These are phyloP conservation scores for Ascochyta rabiei DNA, from an alignment of 2,329 filamentous ascomycete species.

Conservation along the genomic window DNA sequence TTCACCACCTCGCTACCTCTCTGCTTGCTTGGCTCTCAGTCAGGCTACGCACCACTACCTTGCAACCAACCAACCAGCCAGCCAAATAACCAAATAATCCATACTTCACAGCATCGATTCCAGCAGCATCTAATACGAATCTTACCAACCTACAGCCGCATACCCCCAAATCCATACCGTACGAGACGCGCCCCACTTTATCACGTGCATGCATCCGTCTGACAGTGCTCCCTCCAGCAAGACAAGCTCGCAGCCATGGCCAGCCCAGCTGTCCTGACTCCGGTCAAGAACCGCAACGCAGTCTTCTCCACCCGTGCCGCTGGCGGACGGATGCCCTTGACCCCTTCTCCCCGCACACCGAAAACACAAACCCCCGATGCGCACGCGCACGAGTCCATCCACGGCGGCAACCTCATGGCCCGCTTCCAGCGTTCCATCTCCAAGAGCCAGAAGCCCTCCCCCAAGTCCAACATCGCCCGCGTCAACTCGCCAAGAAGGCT, in stretches of 20 bases:
- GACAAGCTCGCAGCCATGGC: constrained; percentile 68
- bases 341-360: constrained; percentile 77
- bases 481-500: constrained; percentile 80
- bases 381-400: constrained; percentile 72
- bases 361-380: constrained; percentile 57
- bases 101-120: constrained; percentile 50
- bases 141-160: constrained; percentile 38
- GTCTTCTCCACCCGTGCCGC: constrained; percentile 92
- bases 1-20: constrained; percentile 26
- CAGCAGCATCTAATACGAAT: constrained; percentile 49
- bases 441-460: constrained; percentile 77
- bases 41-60: constrained; percentile 30
- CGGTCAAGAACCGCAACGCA: constrained; percentile 91
- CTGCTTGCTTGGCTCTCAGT: constrained; percentile 19
- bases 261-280: constrained; percentile 81
- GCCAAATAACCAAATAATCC: constrained; percentile 28
- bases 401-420: constrained; percentile 72
- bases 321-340: constrained; percentile 92
- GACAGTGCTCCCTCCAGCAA: constrained; percentile 26
- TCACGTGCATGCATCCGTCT: constrained; percentile 21
- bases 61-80: no score
- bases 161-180: constrained; percentile 35
- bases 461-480: constrained; percentile 94
- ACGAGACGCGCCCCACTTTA: constrained; percentile 19
- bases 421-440: constrained; percentile 75